These are phyloP conservation scores for Komagataella ulmi DNA, from an alignment of 805 yeast species.

Conservation along the genomic window DNA sequence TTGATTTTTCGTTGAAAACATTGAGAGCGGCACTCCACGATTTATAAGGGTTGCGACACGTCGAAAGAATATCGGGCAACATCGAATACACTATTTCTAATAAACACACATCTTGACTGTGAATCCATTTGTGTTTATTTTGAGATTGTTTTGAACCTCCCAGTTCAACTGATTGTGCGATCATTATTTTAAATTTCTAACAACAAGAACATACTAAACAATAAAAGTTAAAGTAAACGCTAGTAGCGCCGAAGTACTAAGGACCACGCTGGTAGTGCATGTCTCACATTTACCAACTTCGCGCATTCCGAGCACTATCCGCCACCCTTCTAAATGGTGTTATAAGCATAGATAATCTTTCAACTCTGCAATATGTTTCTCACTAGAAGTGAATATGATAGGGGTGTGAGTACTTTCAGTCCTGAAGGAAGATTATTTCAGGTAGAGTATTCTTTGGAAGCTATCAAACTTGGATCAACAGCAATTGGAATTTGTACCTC, in stretches of 20 bases:
- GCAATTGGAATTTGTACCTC: constrained; percentile 95
- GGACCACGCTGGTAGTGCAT: background rate
- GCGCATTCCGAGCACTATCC: background rate
- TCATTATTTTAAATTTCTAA: background rate
- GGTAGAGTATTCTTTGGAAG: constrained; percentile 95
- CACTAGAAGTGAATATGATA: constrained; percentile 98
- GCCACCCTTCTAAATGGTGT: background rate
- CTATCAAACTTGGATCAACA: constrained; percentile 93
- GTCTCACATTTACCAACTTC: background rate
- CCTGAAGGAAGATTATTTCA: constrained; percentile 98
- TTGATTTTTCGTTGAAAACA: background rate
- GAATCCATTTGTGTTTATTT: background rate
- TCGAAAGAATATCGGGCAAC: background rate
- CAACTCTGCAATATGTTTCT: constrained; percentile 55
- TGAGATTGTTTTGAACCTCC: background rate
- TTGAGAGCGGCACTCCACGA: background rate
- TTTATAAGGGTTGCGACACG: background rate
- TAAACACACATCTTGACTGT: background rate
- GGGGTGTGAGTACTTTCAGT: constrained; percentile 97
- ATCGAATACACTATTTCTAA: background rate
- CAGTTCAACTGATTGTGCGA: background rate
- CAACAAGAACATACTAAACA: too few relatives aligned
- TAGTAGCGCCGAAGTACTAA: background rate
- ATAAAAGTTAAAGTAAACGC: background rate
- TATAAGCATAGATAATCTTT: constrained; percentile 3